Percentiles rank a stretch among this genome's conserved stretches.
phyloP scores from a whole-genome alignment of 2,329 filamentous ascomycete species.

The Epichloe elymi region DNA sequence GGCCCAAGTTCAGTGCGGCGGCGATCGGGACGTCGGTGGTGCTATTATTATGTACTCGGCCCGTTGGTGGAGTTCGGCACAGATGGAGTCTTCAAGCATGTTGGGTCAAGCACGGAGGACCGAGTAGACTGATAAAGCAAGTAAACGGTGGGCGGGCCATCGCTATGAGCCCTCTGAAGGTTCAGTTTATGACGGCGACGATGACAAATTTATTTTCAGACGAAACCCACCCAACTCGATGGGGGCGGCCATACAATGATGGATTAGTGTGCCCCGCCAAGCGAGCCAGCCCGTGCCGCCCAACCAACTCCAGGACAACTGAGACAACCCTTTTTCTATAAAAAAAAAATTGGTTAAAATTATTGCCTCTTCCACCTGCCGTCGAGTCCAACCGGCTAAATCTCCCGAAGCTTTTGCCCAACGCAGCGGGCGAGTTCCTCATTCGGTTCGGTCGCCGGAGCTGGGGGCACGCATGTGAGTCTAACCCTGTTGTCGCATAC shows the following conservation, averaged over 20 bases:
- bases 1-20: background rate
- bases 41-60: background rate
- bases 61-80: background rate
- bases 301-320: background rate
- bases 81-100: background rate
- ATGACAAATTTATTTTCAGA: background rate
- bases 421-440: slow-evolving; percentile 2
- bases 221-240: background rate
- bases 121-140: background rate
- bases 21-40: background rate
- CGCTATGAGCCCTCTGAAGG: background rate
- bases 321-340: background rate
- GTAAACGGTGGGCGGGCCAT: background rate
- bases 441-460: slow-evolving; percentile 5
- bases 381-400: background rate
- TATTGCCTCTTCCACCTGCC: background rate
- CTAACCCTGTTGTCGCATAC: background rate
- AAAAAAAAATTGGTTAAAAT: background rate
- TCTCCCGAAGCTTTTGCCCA: background rate
- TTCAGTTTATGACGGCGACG: background rate
- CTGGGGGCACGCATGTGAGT: background rate
- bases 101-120: background rate
- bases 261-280: no score
- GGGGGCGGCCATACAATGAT: no score
- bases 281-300: background rate